Percentiles rank a stretch among this genome's conserved stretches.
These are phyloP conservation scores for Haplosporangium sp. DNA, from an alignment of 371 early-diverging fungal species.

Conservation along the genomic window DNA sequence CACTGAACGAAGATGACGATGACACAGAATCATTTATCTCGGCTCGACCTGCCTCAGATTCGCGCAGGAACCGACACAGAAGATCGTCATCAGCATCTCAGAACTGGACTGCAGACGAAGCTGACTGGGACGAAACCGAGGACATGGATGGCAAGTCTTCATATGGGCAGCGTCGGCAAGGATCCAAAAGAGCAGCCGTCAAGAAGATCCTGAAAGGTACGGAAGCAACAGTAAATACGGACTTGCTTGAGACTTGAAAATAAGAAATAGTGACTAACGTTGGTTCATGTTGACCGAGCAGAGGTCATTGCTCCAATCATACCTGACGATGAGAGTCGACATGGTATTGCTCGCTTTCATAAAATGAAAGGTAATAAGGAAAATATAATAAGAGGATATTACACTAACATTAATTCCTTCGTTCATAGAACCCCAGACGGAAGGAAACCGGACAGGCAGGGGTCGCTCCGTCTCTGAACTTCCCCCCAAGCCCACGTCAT, in stretches of 20 bases:
- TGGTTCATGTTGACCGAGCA: not conserved
- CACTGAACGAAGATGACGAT: conserved; percentile 35
- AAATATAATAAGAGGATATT: too few species aligned
- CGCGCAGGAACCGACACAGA: conserved; percentile 10
- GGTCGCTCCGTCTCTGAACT: conserved; percentile 33
- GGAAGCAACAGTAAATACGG: not conserved
- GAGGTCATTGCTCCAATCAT: conserved; percentile 27
- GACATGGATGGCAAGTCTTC: conserved; percentile 21
- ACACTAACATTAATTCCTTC: too few species aligned
- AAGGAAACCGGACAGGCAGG: conserved; percentile 10
- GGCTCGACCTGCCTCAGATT: conserved; percentile 27
- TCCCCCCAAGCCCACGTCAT: conserved; percentile 17
- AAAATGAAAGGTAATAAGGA: not conserved
- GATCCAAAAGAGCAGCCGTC: conserved; percentile 12
- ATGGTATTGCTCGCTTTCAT: conserved; percentile 9
- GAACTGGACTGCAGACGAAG: conserved; percentile 31
- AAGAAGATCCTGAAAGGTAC: conserved; percentile 23
- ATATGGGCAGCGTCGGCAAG: conserved; percentile 8
- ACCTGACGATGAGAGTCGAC: conserved; percentile 17
- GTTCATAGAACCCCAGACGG: not conserved
- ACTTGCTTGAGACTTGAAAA: not conserved
- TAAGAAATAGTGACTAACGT: not conserved
- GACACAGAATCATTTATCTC: conserved; percentile 47
- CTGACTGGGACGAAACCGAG: conserved; percentile 27
- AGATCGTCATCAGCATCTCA: conserved; percentile 24